A percentile compares a stretch with the other conserved stretches of the same genome.
Evolutionary conservation across 305 asterid genomes (phyloP).

Genomic region (Fraxinus paxiana): DNA sequence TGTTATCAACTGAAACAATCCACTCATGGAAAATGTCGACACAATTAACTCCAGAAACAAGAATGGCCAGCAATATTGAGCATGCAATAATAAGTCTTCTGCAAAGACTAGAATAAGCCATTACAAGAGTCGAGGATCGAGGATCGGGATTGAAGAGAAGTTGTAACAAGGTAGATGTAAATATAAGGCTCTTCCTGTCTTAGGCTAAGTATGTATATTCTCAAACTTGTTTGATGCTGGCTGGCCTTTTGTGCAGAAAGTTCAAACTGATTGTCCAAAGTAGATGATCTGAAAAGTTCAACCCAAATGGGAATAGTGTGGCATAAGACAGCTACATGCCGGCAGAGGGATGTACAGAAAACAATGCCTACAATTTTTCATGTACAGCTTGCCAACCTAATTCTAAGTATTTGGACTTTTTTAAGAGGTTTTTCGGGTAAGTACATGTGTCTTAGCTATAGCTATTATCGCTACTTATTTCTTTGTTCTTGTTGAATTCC

Average conservation of each 20-base stretch:
- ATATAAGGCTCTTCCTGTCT: not conserved
- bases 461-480: not conserved
- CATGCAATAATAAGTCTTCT: constrained; percentile 16
- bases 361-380: not conserved
- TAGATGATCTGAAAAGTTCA: constrained; percentile 12
- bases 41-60: constrained; percentile 29
- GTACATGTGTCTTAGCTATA: not conserved
- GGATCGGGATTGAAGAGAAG: not conserved
- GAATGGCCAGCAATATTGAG: constrained; percentile 11
- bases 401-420: not conserved
- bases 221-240: not conserved
- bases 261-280: constrained; percentile 5
- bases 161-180: not conserved
- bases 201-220: not conserved
- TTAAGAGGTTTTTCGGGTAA: not conserved
- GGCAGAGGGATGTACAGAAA: constrained; percentile 9
- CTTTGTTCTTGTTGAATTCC: not conserved
- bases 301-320: not conserved
- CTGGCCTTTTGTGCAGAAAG: constrained; percentile 1
- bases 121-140: not conserved
- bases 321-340: constrained; percentile 8
- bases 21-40: constrained; percentile 50
- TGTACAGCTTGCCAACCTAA: not conserved
- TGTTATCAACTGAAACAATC: constrained; percentile 42
- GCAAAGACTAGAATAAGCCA: constrained; percentile 27